Percentiles rank a stretch among this genome's conserved stretches.
phyloP scores from a whole-genome alignment of 768 basidiomycete genomes.

The Neoboletus subvelutipes region DNA sequence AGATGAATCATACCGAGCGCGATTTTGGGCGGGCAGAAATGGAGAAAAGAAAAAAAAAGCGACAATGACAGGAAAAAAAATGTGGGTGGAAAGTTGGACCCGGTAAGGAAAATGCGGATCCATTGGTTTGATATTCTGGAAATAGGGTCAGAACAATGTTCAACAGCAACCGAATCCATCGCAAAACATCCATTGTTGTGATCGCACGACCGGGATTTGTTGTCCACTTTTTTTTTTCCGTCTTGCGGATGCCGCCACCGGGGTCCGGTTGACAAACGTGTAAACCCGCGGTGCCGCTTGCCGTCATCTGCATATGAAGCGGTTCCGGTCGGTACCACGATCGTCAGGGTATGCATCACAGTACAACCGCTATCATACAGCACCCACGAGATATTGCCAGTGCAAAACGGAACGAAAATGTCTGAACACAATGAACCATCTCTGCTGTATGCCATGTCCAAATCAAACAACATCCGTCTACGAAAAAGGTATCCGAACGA shows the following conservation, averaged over 20 bases:
- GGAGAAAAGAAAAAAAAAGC: neutral
- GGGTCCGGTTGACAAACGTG: neutral
- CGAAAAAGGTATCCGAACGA: slow-evolving; percentile 25
- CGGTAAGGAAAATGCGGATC: neutral
- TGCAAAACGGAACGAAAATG: neutral
- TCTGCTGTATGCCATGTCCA: slow-evolving; percentile 21
- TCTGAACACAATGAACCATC: slow-evolving; percentile 3
- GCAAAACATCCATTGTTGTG: neutral
- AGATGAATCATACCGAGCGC: neutral
- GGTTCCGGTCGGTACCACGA: slow-evolving; percentile 13
- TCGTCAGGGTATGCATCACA: neutral
- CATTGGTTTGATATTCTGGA: neutral
- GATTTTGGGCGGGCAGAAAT: neutral
- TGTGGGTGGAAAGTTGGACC: neutral
- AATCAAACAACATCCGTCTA: slow-evolving; percentile 24
- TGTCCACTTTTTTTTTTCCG: neutral
- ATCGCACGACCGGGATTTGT: neutral
- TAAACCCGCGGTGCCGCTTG: slow-evolving; percentile 3
- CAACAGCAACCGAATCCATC: neutral
- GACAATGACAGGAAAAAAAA: neutral
- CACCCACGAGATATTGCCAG: neutral
- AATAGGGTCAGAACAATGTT: neutral
- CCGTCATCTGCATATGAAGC: slow-evolving; percentile 11
- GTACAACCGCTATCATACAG: neutral
- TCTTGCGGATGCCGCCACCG: neutral